Conservation (phyloP, 2,329 filamentous ascomycete genomes). For the Aspergillus alliaceus region DNA sequence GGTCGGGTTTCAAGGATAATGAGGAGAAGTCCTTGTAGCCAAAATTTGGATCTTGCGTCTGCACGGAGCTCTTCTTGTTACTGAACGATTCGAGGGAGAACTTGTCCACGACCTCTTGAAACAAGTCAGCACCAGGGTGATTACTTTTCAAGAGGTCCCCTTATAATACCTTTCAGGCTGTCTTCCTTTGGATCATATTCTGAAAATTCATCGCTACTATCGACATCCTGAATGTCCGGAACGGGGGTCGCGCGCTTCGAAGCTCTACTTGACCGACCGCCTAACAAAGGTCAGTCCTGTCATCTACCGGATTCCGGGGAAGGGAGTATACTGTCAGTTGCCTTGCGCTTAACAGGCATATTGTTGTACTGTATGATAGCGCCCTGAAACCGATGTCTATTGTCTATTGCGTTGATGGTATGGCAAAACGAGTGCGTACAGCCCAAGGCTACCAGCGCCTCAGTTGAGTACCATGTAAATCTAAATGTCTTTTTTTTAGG, state of each 20-base stretch:
- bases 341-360: conserved; percentile 75
- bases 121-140: conserved; percentile 22
- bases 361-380: conserved; percentile 4
- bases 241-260: conserved; percentile 51
- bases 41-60: conserved; percentile 55
- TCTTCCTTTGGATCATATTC: conserved; percentile 52
- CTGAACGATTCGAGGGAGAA: conserved; percentile 55
- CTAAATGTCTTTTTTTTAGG: no score
- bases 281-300: conserved; percentile 38
- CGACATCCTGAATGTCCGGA: conserved; percentile 44
- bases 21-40: conserved; percentile 77
- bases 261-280: conserved; percentile 46
- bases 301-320: conserved; percentile 20
- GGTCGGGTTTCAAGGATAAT: conserved; percentile 80
- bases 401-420: conserved; percentile 14
- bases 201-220: conserved; percentile 60
- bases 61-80: conserved; percentile 44
- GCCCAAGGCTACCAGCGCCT: conserved; percentile 24
- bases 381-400: conserved; percentile 10
- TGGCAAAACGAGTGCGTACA: conserved; percentile 7
- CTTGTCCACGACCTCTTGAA: conserved; percentile 50
- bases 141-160: conserved; percentile 7
- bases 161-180: conserved; percentile 46
- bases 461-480: conserved; percentile 11
- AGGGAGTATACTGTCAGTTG: conserved; percentile 49